Evolutionary conservation across 1,284 basidiomycete species (phyloP).

Genomic region (Cutaneotrichosporon mucoides): DNA sequence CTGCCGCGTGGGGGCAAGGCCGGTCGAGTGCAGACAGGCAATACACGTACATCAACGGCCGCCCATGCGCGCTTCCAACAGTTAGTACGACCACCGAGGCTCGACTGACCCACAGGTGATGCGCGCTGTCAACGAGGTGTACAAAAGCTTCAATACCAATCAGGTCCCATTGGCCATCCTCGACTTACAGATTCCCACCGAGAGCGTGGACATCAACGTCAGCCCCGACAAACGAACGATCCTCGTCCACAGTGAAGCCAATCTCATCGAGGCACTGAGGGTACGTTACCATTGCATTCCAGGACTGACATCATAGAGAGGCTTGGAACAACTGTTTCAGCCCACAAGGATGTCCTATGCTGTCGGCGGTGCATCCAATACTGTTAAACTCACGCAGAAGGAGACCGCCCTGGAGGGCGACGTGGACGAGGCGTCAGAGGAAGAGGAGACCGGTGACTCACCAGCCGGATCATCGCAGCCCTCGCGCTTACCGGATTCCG

Average conservation of each 20-base stretch:
- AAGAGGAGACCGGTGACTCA: background rate
- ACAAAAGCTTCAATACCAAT: conserved; percentile 74
- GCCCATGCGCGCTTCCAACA: conserved; percentile 78
- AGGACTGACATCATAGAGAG: conserved; percentile 51
- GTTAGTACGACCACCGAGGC: conserved; percentile 45
- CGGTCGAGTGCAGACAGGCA: conserved; percentile 77
- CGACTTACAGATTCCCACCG: conserved; percentile 75
- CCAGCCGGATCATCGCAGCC: background rate
- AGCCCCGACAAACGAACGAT: conserved; percentile 96
- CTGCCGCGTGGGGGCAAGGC: conserved; percentile 55
- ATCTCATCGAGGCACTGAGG: conserved; percentile 73
- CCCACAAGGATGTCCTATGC: conserved; percentile 66
- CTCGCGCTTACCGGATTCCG: background rate
- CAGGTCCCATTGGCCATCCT: conserved; percentile 80
- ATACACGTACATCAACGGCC: conserved; percentile 89
- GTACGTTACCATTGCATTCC: conserved; percentile 48
- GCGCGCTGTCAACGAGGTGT: conserved; percentile 84
- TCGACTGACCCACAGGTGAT: conserved; percentile 57
- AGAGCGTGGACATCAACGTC: conserved; percentile 89
- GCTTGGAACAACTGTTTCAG: conserved; percentile 63
- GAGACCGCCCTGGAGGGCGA: conserved; percentile 6
- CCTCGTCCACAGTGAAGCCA: conserved; percentile 81
- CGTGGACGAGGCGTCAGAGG: conserved; percentile 1
- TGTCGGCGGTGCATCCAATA: conserved; percentile 51
- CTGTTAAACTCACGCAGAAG: conserved; percentile 23